These are phyloP conservation scores for Sporothrix dimorphospora DNA, from an alignment of 2,329 filamentous ascomycete species.

Conservation along the genomic window DNA sequence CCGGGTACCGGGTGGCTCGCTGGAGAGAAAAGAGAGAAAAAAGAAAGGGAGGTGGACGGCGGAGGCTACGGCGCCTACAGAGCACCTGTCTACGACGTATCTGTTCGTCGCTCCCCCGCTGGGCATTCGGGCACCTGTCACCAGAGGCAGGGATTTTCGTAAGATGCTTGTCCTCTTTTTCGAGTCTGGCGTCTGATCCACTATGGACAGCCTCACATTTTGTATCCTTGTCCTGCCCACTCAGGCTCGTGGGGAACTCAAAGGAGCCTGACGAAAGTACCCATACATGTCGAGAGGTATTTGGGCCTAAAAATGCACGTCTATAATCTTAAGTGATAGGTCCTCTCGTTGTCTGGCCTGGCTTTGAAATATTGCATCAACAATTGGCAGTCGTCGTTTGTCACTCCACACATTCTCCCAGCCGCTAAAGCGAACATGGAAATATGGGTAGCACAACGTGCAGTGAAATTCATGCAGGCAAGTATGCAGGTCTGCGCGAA, in stretches of 20 bases:
- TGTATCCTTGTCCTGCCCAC: neutral
- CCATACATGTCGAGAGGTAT: no score
- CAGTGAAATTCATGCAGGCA: neutral
- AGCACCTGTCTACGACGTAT: no score
- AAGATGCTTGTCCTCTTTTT: neutral
- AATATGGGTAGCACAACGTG: constrained; percentile 13
- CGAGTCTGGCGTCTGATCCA: neutral
- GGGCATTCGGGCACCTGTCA: no score
- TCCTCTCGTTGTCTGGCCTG: neutral
- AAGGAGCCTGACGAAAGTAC: no score
- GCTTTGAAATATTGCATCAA: neutral
- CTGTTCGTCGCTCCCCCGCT: no score
- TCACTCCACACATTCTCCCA: neutral
- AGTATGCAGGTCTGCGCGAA: constrained; percentile 4
- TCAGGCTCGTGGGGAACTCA: neutral
- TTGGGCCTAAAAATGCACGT: no score
- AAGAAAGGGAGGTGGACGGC: neutral
- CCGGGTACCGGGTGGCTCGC: neutral
- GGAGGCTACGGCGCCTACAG: neutral
- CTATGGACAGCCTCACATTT: constrained; percentile 14
- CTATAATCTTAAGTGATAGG: no score
- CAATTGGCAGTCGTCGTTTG: neutral
- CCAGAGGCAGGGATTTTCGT: neutral
- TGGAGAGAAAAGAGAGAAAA: neutral
- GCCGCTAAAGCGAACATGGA: neutral